Percentiles rank a stretch among this genome's conserved stretches.
Conservation (phyloP, 2,329 filamentous ascomycete species). For the Penicillium sp. region DNA sequence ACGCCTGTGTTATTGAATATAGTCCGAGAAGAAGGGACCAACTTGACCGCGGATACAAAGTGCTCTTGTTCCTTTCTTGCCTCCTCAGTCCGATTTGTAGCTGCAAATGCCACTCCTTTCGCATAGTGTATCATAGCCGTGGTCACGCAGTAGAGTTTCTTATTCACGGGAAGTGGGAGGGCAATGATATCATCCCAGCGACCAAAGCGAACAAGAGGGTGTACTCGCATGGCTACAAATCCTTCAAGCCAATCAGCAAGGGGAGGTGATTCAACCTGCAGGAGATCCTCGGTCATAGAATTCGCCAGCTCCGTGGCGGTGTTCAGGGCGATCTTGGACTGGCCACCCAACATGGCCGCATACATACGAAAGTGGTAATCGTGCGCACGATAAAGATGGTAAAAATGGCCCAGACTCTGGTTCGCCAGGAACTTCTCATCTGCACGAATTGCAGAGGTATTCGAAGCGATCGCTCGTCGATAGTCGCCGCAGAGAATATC, state of each 20-base stretch:
- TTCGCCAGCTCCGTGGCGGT: slow-evolving; percentile 60
- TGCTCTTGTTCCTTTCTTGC: slow-evolving; percentile 54
- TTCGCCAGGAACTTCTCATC: slow-evolving; percentile 66
- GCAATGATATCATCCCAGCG: slow-evolving; percentile 68
- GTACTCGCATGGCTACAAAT: slow-evolving; percentile 66
- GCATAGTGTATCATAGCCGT: slow-evolving; percentile 70
- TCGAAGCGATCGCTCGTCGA: slow-evolving; percentile 64
- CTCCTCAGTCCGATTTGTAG: slow-evolving; percentile 53
- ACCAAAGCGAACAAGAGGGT: slow-evolving; percentile 73
- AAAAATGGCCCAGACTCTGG: slow-evolving; percentile 66
- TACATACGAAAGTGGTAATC: slow-evolving; percentile 76
- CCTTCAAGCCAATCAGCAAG: slow-evolving; percentile 81
- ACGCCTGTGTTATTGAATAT: slow-evolving; percentile 68
- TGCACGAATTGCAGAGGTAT: slow-evolving; percentile 65
- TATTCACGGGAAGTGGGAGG: slow-evolving; percentile 59
- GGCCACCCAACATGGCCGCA: slow-evolving; percentile 73
- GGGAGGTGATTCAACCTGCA: slow-evolving; percentile 55
- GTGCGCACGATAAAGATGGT: slow-evolving; percentile 73
- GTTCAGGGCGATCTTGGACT: slow-evolving; percentile 62
- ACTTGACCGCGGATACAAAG: slow-evolving; percentile 54
- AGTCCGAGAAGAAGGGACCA: slow-evolving; percentile 61
- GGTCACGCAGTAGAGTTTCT: slow-evolving; percentile 66
- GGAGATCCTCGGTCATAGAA: slow-evolving; percentile 63
- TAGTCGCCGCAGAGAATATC: slow-evolving; percentile 75
- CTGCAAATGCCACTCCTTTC: slow-evolving; percentile 66